A percentile compares a stretch with the other conserved stretches of the same genome.
phyloP scores from a whole-genome alignment of 2,329 filamentous ascomycete genomes.

The Aquanectria penicillioides region DNA sequence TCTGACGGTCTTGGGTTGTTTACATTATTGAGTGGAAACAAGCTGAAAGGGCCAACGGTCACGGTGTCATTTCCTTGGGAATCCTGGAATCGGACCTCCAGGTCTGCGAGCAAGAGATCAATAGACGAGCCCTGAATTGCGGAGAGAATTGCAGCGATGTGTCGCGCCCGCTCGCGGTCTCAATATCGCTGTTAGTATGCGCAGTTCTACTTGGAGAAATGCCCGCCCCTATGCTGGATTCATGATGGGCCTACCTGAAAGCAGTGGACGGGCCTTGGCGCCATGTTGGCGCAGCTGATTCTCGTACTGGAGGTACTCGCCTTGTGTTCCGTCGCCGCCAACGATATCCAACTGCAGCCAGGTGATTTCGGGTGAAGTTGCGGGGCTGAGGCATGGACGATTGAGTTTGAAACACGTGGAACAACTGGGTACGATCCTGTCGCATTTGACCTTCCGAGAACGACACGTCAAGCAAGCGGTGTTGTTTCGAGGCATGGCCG shows the following conservation, averaged over 20 bases:
- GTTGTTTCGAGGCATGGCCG: slow-evolving; percentile 5
- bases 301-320: slow-evolving; percentile 8
- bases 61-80: background rate
- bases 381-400: slow-evolving; percentile 1
- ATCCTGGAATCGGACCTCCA: background rate
- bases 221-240: too few species aligned
- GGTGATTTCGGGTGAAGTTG: slow-evolving; percentile 7
- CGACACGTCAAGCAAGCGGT: slow-evolving; percentile 12
- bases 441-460: slow-evolving; percentile 19
- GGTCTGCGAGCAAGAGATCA: background rate
- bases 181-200: background rate
- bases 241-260: background rate
- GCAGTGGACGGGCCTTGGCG: background rate
- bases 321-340: background rate
- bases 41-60: background rate
- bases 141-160: background rate
- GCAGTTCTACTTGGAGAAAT: background rate
- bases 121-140: background rate
- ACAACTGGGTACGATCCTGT: slow-evolving; percentile 3
- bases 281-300: slow-evolving; percentile 14
- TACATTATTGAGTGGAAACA: background rate
- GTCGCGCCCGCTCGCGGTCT: slow-evolving; percentile 7
- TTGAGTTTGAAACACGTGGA: slow-evolving; percentile 8
- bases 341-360: slow-evolving; percentile 11
- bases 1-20: background rate